These are phyloP conservation scores for Glaciozyma antarctica DNA, from an alignment of 768 basidiomycete species.

Conservation along the genomic window DNA sequence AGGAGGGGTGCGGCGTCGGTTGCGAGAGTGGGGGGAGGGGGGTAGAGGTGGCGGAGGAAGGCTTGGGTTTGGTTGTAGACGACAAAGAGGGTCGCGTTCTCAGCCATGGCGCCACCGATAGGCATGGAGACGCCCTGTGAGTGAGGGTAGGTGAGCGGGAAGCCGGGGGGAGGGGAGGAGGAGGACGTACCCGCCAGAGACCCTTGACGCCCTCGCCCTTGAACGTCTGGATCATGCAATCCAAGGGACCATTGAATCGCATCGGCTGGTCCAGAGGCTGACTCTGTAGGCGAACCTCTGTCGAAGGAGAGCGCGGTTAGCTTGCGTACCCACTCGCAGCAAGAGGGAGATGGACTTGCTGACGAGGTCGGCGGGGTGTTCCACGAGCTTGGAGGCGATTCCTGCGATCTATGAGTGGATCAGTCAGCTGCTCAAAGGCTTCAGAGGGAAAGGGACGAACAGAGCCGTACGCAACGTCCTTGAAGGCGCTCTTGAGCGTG, in stretches of 20 bases:
- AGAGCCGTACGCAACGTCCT: constrained; percentile 33
- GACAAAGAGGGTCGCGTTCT: constrained; percentile 80
- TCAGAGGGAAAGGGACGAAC: constrained; percentile 5
- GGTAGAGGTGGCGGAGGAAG: constrained; percentile 37
- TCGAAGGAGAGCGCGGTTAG: not conserved
- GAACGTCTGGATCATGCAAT: constrained; percentile 77
- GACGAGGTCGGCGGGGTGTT: constrained; percentile 85
- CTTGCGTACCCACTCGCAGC: not conserved
- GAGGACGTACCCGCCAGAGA: constrained; percentile 61
- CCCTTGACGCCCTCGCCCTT: constrained; percentile 70
- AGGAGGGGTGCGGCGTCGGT: constrained; percentile 43
- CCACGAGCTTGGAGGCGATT: constrained; percentile 76
- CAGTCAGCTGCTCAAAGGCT: not conserved
- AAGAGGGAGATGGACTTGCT: constrained; percentile 37
- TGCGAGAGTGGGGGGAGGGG: constrained; percentile 35
- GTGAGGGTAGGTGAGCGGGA: not conserved
- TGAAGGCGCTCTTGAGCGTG: constrained; percentile 4
- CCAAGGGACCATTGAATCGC: constrained; percentile 73
- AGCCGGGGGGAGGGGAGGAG: not conserved
- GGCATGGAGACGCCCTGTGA: constrained; percentile 79
- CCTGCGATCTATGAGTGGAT: constrained; percentile 58
- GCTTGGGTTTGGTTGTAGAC: constrained; percentile 61
- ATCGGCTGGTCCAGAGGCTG: constrained; percentile 65
- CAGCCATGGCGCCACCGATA: constrained; percentile 79
- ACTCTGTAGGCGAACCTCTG: constrained; percentile 58